A percentile compares a stretch with the other conserved stretches of the same genome.
These are phyloP conservation scores for Cupressus sempervirens DNA, from an alignment of 75 land plant genomes.

Conservation along the genomic window DNA sequence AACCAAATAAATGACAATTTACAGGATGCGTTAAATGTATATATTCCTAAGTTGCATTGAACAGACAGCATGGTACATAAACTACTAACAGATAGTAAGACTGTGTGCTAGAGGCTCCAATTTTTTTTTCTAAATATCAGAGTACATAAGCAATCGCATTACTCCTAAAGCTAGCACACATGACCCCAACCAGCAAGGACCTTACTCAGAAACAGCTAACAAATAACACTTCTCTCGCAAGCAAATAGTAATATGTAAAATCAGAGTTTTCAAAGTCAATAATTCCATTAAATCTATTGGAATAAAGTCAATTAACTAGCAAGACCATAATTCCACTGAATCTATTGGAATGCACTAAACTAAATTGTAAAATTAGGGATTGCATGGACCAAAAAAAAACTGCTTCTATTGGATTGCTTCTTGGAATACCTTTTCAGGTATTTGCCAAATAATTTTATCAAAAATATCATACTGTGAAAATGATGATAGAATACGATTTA, in stretches of 20 bases:
- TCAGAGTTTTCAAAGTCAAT: not conserved
- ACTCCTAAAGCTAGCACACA: not conserved
- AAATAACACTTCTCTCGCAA: not conserved
- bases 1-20: not conserved
- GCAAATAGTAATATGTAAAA: not conserved
- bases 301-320: no score
- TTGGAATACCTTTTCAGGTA: not conserved
- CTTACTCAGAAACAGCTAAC: not conserved
- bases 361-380: not conserved
- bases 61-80: not conserved
- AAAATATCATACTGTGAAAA: not conserved
- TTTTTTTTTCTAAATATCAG: not conserved
- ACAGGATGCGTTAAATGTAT: not conserved
- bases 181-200: not conserved
- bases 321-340: not conserved
- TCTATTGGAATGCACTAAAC: no score
- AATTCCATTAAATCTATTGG: not conserved
- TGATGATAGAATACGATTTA: not conserved
- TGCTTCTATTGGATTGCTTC: not conserved
- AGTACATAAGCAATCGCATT: not conserved
- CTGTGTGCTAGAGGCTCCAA: not conserved
- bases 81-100: not conserved
- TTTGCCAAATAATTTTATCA: no score
- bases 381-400: not conserved
- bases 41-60: not conserved